Evolutionary conservation across 2,329 filamentous ascomycete genomes (phyloP).

Genomic region (Diaporthe sp.): DNA sequence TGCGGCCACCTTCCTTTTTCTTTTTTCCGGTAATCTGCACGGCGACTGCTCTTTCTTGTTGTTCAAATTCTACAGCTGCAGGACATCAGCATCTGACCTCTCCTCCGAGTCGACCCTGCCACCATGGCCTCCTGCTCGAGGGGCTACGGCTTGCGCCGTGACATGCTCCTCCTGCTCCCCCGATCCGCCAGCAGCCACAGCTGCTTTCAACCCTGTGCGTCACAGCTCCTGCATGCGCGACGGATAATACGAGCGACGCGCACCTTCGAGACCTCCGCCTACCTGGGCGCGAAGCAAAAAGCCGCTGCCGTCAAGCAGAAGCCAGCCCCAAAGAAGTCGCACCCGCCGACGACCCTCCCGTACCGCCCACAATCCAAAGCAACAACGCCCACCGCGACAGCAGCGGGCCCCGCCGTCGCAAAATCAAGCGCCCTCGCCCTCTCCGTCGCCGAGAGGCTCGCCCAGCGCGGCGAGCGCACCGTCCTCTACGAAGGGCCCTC

Average conservation of each 20-base stretch:
- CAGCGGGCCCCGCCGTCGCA: no score
- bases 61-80: neutral
- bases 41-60: neutral
- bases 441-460: slow-evolving; percentile 65
- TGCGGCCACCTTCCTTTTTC: neutral
- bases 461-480: slow-evolving; percentile 64
- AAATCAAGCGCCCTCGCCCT: slow-evolving; percentile 24
- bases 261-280: slow-evolving; percentile 32
- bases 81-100: neutral
- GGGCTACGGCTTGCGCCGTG: slow-evolving; percentile 41
- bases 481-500: slow-evolving; percentile 73
- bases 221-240: slow-evolving; percentile 2
- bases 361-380: neutral
- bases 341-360: neutral
- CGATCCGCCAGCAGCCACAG: slow-evolving; percentile 34
- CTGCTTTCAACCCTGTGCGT: slow-evolving; percentile 26
- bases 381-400: neutral
- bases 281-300: slow-evolving; percentile 22
- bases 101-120: neutral
- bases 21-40: neutral
- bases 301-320: slow-evolving; percentile 14
- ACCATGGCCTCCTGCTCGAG: slow-evolving; percentile 50
- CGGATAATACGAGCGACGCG: slow-evolving; percentile 28
- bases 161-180: slow-evolving; percentile 39
- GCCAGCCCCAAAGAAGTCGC: neutral